These are phyloP conservation scores for Blastobotrys aristatus DNA, from an alignment of 1,139 yeast genomes.

Conservation along the genomic window DNA sequence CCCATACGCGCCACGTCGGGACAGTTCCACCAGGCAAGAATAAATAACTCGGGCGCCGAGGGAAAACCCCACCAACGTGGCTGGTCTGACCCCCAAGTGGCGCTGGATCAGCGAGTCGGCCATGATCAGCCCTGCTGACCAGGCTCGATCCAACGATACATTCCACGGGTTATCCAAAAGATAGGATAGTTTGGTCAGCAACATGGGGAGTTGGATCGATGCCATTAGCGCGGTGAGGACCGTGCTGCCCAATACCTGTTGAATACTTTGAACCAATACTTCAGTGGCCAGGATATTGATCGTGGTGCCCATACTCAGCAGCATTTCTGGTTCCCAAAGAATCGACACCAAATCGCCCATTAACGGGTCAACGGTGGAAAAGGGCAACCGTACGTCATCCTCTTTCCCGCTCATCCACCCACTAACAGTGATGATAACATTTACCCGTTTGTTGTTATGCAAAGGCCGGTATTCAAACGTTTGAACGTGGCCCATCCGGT, in stretches of 20 bases:
- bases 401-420: slow-evolving; percentile 98
- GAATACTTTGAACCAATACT: slow-evolving; percentile 86
- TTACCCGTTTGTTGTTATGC: slow-evolving; percentile 85
- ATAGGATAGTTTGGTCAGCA: slow-evolving; percentile 81
- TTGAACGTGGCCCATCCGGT: slow-evolving; percentile 85
- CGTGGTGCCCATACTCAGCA: slow-evolving; percentile 93
- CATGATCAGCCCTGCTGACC: slow-evolving; percentile 88
- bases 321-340: slow-evolving; percentile 98
- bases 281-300: slow-evolving; percentile 90
- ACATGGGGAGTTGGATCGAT: slow-evolving; percentile 92
- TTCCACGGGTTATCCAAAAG: slow-evolving; percentile 97
- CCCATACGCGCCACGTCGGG: slow-evolving; percentile 82
- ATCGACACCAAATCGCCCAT: slow-evolving; percentile 94
- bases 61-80: slow-evolving; percentile 89
- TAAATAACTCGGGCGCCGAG: slow-evolving; percentile 90
- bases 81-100: slow-evolving; percentile 87
- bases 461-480: slow-evolving; percentile 92
- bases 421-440: slow-evolving; percentile 81
- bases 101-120: slow-evolving; percentile 89
- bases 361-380: slow-evolving; percentile 92
- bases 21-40: slow-evolving; percentile 83
- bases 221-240: slow-evolving; percentile 89
- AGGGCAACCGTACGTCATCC: slow-evolving; percentile 96
- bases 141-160: slow-evolving; percentile 92
- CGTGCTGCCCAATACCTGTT: slow-evolving; percentile 91